Conservation (phyloP, 768 basidiomycete species). For the Tulasnella sp. region DNA sequence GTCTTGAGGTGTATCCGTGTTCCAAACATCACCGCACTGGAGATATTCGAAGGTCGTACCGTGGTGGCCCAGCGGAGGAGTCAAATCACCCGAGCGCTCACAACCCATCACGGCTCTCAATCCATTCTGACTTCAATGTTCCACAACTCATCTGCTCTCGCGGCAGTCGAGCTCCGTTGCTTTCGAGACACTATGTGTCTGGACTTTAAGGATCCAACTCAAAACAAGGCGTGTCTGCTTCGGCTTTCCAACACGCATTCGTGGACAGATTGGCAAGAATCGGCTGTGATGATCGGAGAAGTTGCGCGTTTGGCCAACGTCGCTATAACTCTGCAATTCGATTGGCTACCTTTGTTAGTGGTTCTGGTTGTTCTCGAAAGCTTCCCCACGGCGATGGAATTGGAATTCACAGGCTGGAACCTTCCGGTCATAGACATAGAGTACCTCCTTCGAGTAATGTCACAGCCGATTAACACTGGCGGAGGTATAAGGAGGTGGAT, state of each 20-base stretch:
- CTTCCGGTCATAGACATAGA: not conserved
- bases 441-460: not conserved
- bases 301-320: not conserved
- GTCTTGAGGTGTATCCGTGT: not conserved
- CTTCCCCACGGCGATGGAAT: not conserved
- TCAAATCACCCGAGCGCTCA: not conserved
- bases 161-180: not conserved
- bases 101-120: not conserved
- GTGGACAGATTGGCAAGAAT: not conserved
- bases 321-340: not conserved
- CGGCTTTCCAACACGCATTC: not conserved
- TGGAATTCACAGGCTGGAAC: not conserved
- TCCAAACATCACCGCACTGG: not conserved
- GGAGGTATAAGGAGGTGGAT: not conserved
- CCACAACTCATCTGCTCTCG: too few species aligned
- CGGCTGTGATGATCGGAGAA: not conserved
- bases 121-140: not conserved
- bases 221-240: not conserved
- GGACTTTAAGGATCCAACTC: not conserved
- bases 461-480: not conserved
- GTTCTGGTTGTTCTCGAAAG: not conserved
- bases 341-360: not conserved
- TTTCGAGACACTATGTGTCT: not conserved
- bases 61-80: not conserved
- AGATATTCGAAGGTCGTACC: not conserved